phyloP scores from a whole-genome alignment of 2,329 filamentous ascomycete genomes.

The Colletotrichum chrysophilum region DNA sequence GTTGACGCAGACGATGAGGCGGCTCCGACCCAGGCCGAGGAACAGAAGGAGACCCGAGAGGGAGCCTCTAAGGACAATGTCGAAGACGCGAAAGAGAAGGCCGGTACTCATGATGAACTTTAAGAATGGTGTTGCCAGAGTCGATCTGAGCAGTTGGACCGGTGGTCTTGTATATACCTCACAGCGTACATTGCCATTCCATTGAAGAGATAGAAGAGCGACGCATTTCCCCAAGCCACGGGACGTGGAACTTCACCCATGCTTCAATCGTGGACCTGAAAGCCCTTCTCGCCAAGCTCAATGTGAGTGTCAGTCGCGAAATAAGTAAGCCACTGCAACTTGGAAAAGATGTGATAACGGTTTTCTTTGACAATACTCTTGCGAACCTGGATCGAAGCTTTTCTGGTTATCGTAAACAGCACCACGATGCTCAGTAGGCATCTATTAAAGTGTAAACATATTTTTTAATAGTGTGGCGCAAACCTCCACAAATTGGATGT shows the following conservation, averaged over 20 bases:
- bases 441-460: neutral
- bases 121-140: neutral
- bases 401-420: neutral
- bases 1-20: neutral
- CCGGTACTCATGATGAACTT: neutral
- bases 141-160: neutral
- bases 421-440: neutral
- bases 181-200: neutral
- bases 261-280: neutral
- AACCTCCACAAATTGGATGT: neutral
- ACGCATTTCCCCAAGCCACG: neutral
- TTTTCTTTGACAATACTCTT: neutral
- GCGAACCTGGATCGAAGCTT: neutral
- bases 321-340: neutral
- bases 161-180: neutral
- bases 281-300: neutral
- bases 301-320: neutral
- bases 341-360: neutral
- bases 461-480: no score
- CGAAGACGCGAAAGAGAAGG: neutral
- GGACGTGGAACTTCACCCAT: neutral
- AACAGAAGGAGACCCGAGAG: neutral
- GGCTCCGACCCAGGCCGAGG: neutral
- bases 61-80: neutral
- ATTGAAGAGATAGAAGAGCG: neutral